A percentile compares a stretch with the other conserved stretches of the same genome.
These are phyloP conservation scores for Colletotrichum kahawae DNA, from an alignment of 2,329 filamentous ascomycete species.

Conservation along the genomic window DNA sequence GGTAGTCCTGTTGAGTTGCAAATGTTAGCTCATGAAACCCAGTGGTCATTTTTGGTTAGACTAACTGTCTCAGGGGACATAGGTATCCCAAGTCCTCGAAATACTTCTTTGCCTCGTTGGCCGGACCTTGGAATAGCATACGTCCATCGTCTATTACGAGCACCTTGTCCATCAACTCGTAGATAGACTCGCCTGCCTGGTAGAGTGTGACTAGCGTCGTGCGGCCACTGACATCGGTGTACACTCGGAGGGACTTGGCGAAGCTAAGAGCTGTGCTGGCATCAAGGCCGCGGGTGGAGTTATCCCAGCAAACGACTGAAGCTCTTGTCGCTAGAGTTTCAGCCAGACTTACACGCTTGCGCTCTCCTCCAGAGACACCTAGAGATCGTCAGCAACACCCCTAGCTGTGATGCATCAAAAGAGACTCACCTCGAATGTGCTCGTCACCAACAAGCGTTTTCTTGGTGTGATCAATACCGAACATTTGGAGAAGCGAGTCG, in stretches of 20 bases:
- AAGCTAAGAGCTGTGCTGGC: conserved; percentile 81
- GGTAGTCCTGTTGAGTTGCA: conserved; percentile 49
- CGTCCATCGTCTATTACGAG: conserved; percentile 76
- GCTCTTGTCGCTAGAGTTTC: conserved; percentile 78
- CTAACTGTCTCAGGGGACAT: conserved; percentile 52
- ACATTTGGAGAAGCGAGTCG: conserved; percentile 75
- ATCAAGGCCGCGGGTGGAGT: conserved; percentile 80
- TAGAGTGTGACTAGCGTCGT: conserved; percentile 49
- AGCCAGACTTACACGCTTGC: conserved; percentile 80
- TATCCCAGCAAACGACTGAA: conserved; percentile 80
- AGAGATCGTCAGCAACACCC: not conserved
- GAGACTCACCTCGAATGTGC: conserved; percentile 60
- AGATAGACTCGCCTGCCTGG: conserved; percentile 49
- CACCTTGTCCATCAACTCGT: conserved; percentile 75
- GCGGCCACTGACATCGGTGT: conserved; percentile 77
- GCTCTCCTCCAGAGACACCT: conserved; percentile 75
- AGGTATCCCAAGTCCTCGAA: conserved; percentile 78
- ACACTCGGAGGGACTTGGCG: conserved; percentile 70
- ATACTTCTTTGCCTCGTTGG: conserved; percentile 70
- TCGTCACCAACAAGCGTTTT: conserved; percentile 80
- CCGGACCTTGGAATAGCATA: conserved; percentile 77
- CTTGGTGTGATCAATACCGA: conserved; percentile 77
- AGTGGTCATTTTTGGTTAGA: conserved; percentile 34
- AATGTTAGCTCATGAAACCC: conserved; percentile 49
- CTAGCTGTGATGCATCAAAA: too few species aligned